Percentiles rank a stretch among this genome's conserved stretches.
Evolutionary conservation across 768 basidiomycete genomes (phyloP).

Genomic region (Pleurotus cornucopiae): DNA sequence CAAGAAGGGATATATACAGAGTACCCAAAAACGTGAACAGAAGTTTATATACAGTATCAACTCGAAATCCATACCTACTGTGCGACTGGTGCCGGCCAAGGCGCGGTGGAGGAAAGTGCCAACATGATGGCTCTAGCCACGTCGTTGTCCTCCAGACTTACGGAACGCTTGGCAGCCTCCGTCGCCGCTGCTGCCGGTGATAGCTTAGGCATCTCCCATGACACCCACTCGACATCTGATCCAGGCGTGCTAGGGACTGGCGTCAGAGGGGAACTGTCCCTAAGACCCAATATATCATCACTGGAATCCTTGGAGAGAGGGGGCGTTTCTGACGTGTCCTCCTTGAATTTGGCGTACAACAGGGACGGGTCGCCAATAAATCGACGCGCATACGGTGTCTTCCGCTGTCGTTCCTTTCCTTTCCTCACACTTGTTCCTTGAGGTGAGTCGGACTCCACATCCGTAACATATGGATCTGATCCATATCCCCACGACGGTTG

Average conservation of each 20-base stretch:
- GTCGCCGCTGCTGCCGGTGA: not conserved
- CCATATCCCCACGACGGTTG: conserved; percentile 27
- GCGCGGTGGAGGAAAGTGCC: not conserved
- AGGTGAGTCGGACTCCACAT: not conserved
- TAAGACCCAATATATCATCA: not conserved
- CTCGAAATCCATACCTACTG: no score
- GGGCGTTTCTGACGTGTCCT: not conserved
- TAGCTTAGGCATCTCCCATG: no score
- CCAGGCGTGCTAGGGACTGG: not conserved
- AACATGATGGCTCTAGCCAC: not conserved
- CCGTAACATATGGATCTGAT: not conserved
- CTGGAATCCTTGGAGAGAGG: not conserved
- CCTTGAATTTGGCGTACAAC: not conserved
- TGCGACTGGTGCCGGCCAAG: no score
- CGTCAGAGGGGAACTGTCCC: not conserved
- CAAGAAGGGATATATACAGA: no score
- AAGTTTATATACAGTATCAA: no score
- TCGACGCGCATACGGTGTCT: not conserved
- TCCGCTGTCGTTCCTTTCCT: not conserved
- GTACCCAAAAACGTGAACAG: no score
- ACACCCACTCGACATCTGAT: no score
- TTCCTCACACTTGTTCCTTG: not conserved
- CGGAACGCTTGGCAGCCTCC: not conserved
- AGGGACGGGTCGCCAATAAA: not conserved
- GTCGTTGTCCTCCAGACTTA: not conserved